Percentiles rank a stretch among this genome's conserved stretches.
These are phyloP conservation scores for Barnettozyma botsteinii DNA, from an alignment of 805 yeast species.

Conservation along the genomic window DNA sequence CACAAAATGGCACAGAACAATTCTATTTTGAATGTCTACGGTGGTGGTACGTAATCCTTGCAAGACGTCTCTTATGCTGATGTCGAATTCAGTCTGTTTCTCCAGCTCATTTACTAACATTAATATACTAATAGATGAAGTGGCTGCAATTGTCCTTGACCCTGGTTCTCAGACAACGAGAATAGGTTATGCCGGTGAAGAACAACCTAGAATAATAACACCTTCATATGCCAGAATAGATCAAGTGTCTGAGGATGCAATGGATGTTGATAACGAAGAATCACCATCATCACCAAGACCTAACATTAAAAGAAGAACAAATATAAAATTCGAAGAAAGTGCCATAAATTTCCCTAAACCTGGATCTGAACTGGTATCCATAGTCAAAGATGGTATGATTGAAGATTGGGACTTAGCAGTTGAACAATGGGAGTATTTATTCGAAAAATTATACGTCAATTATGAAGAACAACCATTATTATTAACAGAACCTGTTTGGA, in stretches of 20 bases:
- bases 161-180: constrained; percentile 84
- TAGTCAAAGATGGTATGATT: constrained; percentile 56
- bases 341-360: constrained; percentile 47
- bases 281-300: constrained; percentile 4
- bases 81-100: too few species aligned
- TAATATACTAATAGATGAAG: constrained; percentile 51
- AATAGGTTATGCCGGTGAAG: constrained; percentile 91
- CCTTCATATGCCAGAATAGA: constrained; percentile 61
- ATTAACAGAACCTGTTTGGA: constrained; percentile 87
- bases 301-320: constrained; percentile 18
- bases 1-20: constrained; percentile 21
- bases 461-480: constrained; percentile 68
- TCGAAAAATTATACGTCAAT: constrained; percentile 47
- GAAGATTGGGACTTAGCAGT: constrained; percentile 83
- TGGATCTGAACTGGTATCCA: constrained; percentile 47
- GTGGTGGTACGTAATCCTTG: constrained; percentile 11
- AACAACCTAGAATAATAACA: constrained; percentile 67
- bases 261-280: constrained; percentile 22
- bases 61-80: too few species aligned
- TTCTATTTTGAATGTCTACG: constrained; percentile 19
- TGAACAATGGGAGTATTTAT: constrained; percentile 63
- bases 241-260: constrained; percentile 14
- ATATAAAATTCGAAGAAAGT: constrained; percentile 33
- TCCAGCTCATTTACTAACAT: not conserved
- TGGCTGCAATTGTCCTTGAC: constrained; percentile 85